Evolutionary conservation across 2,329 filamentous ascomycete genomes (phyloP), one percentile per base, ranked within the genome.

Genomic region (Aspergillus luchuensis): DNA sequence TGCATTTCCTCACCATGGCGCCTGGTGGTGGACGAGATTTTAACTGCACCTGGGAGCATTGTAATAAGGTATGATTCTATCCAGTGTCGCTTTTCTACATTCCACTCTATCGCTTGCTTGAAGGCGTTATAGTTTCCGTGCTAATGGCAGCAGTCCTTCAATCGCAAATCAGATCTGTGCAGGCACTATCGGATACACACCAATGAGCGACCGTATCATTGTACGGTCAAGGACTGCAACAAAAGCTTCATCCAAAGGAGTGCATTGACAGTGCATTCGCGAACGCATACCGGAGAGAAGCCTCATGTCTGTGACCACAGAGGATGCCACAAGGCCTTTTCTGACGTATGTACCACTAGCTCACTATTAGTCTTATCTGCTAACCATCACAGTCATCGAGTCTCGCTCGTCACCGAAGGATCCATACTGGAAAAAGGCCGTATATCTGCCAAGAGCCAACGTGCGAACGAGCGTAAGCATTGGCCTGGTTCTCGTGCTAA

Each of bases 181-280:
- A 73, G 79, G 62, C 79, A 81, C 65, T 78, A 77, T 66, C 76
- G 79, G 58, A 81, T 80, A 68, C 79, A 81, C 58, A 81, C 79
- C 65, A 80, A 80, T 65, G 79, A 80, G 63, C 76, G 79, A 51
- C 79, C 79, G n/a, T 80, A 81, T 62, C 74, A 76, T 53, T 81
- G 79, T 67, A 78, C 72, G 1, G 74, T 78, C 52, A 71, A 74
- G 55, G 76, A 77, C 60, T 81, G 79, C 70, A 77, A 76, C 58
- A 81, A 81, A 68, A 80, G 77, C 66, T 81, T 81, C 63, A 81
- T 81, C 61, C 79, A 81, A 65, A 77, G 79, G 59, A 80, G 78
- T 64, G 79, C 79, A 23, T 67, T 81, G 67, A 81, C 79, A n/a
- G 75, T 81, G 50, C 76, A 80, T 67, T 74, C 76, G 38, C 72